Percentiles rank a stretch among this genome's conserved stretches.
Evolutionary conservation across 192 early-diverging fungal species (phyloP).

Genomic region (Glomus cerebriforme): DNA sequence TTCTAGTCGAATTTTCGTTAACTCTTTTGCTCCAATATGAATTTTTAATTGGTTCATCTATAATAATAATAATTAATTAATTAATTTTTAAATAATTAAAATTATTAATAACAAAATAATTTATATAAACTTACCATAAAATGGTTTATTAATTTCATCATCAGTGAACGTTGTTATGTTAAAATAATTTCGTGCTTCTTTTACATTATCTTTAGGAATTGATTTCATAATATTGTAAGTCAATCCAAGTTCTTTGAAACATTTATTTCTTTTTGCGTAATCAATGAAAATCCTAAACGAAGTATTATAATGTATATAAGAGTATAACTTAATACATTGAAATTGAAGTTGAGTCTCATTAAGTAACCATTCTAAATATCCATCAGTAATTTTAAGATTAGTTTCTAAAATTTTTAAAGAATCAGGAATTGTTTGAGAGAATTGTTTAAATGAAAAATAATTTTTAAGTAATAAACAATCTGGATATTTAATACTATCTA

Average conservation of each 20-base stretch:
- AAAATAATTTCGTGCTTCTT: background rate
- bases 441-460: background rate
- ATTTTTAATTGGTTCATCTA: background rate
- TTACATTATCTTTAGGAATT: background rate
- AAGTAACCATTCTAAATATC: background rate
- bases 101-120: no score
- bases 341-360: background rate
- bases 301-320: background rate
- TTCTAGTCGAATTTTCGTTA: no score
- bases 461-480: background rate
- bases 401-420: background rate
- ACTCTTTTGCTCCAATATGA: background rate
- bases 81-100: no score
- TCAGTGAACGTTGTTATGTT: background rate
- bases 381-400: background rate
- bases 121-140: background rate
- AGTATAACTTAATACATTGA: background rate
- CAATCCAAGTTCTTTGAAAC: background rate
- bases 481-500: background rate
- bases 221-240: background rate
- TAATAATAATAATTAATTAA: no score
- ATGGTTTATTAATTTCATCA: background rate
- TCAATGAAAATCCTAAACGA: background rate
- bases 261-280: background rate
- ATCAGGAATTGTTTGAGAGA: background rate